These are phyloP conservation scores for Backusella macrospora DNA, from an alignment of 192 early-diverging fungal genomes.

Conservation along the genomic window DNA sequence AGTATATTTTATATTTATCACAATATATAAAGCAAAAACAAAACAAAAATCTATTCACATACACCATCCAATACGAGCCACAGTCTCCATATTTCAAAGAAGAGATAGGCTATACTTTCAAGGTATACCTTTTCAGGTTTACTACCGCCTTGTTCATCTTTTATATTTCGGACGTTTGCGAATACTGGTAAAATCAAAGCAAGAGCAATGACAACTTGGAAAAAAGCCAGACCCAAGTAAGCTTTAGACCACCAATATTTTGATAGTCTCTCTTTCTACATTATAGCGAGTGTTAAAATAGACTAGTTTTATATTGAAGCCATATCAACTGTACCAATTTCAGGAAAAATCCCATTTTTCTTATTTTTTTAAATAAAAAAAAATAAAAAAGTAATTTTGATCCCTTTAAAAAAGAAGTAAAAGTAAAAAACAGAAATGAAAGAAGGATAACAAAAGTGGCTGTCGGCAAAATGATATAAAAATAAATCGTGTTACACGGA, in stretches of 20 bases:
- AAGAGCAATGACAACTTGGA: background rate
- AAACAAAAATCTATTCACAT: background rate
- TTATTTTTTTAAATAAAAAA: background rate
- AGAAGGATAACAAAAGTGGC: constrained; percentile 5
- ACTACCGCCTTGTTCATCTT: background rate
- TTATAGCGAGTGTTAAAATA: background rate
- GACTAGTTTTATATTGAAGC: background rate
- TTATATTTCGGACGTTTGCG: background rate
- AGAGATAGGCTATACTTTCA: background rate
- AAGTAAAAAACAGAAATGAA: background rate
- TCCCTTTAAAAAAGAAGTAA: background rate
- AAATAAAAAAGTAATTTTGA: background rate
- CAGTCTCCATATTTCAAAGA: background rate
- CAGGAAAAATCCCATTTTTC: constrained; percentile 6
- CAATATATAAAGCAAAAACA: background rate
- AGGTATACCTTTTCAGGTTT: constrained; percentile 6
- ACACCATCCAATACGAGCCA: constrained; percentile 4
- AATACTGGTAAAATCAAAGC: constrained; percentile 3
- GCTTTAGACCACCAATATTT: constrained; percentile 3
- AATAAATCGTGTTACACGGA: background rate
- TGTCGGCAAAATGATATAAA: background rate
- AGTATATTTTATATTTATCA: background rate
- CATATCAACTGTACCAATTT: background rate
- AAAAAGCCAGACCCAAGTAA: background rate
- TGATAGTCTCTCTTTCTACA: constrained; percentile 6